Conservation (phyloP, 2,329 filamentous ascomycete species). For the Colletotrichum australisinense region DNA sequence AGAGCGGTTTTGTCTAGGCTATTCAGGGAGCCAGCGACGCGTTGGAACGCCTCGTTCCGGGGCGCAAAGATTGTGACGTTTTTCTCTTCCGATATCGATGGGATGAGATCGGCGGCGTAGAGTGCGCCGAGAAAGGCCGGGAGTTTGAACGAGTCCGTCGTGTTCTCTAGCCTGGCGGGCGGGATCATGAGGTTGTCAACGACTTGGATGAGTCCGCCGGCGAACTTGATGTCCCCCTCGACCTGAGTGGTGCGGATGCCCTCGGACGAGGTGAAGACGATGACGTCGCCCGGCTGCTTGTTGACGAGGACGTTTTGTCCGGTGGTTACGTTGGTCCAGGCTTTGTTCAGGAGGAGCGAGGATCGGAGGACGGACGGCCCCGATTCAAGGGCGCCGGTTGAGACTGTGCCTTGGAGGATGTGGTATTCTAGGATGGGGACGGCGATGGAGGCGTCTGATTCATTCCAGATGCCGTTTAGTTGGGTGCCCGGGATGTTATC, state of each 20-base stretch:
- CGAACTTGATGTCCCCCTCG: constrained; percentile 57
- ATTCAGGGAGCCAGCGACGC: constrained; percentile 55
- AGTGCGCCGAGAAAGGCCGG: constrained; percentile 55
- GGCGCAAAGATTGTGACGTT: constrained; percentile 68
- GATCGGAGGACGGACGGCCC: constrained; percentile 53
- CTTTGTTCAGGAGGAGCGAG: constrained; percentile 54
- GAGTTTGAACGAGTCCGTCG: constrained; percentile 49
- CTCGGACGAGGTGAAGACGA: constrained; percentile 52
- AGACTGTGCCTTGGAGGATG: constrained; percentile 64
- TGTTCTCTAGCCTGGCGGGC: constrained; percentile 51
- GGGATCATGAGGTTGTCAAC: constrained; percentile 64
- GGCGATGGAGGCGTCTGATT: constrained; percentile 56
- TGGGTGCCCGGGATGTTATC: constrained; percentile 63
- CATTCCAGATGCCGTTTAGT: constrained; percentile 57
- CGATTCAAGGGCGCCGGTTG: constrained; percentile 47
- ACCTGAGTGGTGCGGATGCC: constrained; percentile 56
- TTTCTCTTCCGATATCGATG: constrained; percentile 53
- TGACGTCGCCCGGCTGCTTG: constrained; percentile 53
- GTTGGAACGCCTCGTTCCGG: constrained; percentile 61
- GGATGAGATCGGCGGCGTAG: constrained; percentile 48
- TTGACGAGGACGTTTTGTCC: constrained; percentile 61
- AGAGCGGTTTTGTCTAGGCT: constrained; percentile 54
- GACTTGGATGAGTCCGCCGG: constrained; percentile 62
- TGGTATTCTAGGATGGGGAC: constrained; percentile 71
- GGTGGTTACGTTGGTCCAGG: constrained; percentile 60